Evolutionary conservation across 2,329 filamentous ascomycete genomes (phyloP), one percentile per base, ranked within the genome.

Genomic region (Aspergillus fumigatiaffinis): DNA sequence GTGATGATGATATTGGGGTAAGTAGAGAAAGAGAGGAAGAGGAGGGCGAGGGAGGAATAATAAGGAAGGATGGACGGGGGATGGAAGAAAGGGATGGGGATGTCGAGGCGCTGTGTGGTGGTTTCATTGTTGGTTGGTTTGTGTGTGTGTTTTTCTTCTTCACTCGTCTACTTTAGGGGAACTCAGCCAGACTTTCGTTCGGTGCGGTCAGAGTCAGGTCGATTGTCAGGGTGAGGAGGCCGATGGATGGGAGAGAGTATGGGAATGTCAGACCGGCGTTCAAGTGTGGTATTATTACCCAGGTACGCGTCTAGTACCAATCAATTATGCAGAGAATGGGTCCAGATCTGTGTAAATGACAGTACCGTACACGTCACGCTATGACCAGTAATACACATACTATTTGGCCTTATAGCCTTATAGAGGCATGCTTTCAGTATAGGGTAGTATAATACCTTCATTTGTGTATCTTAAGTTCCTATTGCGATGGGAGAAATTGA

Each of bases 41-140:
- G 52, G 62, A 57, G 46, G 59, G 51, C 46, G 32, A 49, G 54
- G 50, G 50, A 48, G 56, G 35, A 28, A 26, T 52, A 52, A 42
- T 44, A 46, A 47, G 59, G 54, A 53, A 53, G 50, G 52, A 51
- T 48, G 61, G 60, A 62, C 56, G 63, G 64, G 63, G 67, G 66
- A 68, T 62, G 61, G 62, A 63, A 59, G 60, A 62, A 66, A 66
- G 64, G 64, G 64, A 65, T 65, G 60, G 57, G 61, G 63, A 63
- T 63, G 57, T 62, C 54, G 57, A 65, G 58, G 61, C 61, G 61
- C 58, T 55, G 60, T 61, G 60, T 62, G 60, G 58, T 61, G 63
- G 68, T 66, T 67, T 68, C 68, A 70, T 70, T 70, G 64, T 63
- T 68, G 53, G 53, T 56, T 26, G 44, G 23, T 47, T 47, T 21